phyloP scores from a whole-genome alignment of 2,329 filamentous ascomycete species.

The Acrodontium crateriforme region DNA sequence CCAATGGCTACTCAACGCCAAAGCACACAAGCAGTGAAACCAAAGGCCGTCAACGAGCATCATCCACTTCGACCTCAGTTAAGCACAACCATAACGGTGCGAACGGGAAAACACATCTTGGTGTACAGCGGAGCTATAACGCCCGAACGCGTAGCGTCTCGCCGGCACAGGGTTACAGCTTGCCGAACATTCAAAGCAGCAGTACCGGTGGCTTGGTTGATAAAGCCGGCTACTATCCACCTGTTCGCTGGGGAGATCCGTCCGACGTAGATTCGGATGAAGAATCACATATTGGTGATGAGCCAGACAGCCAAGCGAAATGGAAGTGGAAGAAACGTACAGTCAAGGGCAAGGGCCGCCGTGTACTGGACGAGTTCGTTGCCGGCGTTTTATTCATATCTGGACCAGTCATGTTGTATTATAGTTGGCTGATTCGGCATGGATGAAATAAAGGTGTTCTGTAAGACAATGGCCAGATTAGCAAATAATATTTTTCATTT shows the following conservation, averaged over 20 bases:
- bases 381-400: constrained; percentile 48
- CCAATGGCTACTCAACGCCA: constrained; percentile 14
- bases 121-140: constrained; percentile 18
- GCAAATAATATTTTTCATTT: too few relatives aligned
- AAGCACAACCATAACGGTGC: constrained; percentile 6
- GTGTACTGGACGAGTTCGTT: constrained; percentile 47
- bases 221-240: constrained; percentile 28
- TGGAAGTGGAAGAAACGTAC: constrained; percentile 16
- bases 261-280: constrained; percentile 17
- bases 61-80: constrained; percentile 21
- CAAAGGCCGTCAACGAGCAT: constrained; percentile 19
- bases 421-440: constrained; percentile 51
- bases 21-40: constrained; percentile 7
- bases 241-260: constrained; percentile 18
- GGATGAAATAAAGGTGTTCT: too few relatives aligned
- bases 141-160: constrained; percentile 26
- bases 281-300: constrained; percentile 6
- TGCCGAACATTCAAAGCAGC: constrained; percentile 8
- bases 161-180: constrained; percentile 13
- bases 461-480: too few relatives aligned
- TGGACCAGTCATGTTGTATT: constrained; percentile 50
- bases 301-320: constrained; percentile 17
- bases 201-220: constrained; percentile 23
- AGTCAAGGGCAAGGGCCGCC: constrained; percentile 25
- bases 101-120: constrained; percentile 9